phyloP scores from a whole-genome alignment of 805 yeast species.

The Ascoidea rubescens region DNA sequence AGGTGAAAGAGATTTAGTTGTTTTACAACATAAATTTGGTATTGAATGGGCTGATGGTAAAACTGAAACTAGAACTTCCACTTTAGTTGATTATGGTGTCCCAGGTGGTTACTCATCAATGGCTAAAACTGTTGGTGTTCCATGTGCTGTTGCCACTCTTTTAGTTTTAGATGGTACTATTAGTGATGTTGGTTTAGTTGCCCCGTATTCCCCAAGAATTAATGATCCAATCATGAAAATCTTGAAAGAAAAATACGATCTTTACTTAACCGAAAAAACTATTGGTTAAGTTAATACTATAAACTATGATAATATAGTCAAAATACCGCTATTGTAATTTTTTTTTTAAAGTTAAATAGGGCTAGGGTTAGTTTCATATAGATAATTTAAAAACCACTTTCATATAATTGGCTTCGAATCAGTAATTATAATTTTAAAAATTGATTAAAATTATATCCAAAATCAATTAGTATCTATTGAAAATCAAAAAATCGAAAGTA shows the following conservation, averaged over 20 bases:
- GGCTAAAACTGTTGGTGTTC: constrained; percentile 98
- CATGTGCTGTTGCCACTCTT: constrained; percentile 90
- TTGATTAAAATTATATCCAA: too few species aligned
- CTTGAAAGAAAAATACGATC: constrained; percentile 80
- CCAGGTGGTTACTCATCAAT: constrained; percentile 91
- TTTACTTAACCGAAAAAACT: constrained; percentile 82
- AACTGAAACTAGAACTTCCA: constrained; percentile 86
- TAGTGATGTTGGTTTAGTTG: constrained; percentile 71
- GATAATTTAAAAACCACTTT: too few species aligned
- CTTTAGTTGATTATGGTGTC: constrained; percentile 87
- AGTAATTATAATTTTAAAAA: too few species aligned
- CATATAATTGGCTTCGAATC: too few species aligned
- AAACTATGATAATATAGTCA: too few species aligned
- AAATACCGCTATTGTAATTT: too few species aligned
- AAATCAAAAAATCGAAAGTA: too few species aligned
- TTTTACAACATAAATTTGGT: constrained; percentile 95
- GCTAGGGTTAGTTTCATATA: too few species aligned
- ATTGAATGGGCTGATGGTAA: constrained; percentile 92
- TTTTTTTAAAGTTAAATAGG: too few species aligned
- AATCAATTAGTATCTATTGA: too few species aligned
- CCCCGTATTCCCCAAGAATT: constrained; percentile 85
- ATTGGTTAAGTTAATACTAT: constrained; percentile 18
- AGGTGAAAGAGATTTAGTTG: constrained; percentile 91
- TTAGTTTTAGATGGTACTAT: constrained; percentile 74
- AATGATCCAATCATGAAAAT: constrained; percentile 85